Evolutionary conservation across 805 yeast species (phyloP).

Genomic region (Yarrowia sp.): DNA sequence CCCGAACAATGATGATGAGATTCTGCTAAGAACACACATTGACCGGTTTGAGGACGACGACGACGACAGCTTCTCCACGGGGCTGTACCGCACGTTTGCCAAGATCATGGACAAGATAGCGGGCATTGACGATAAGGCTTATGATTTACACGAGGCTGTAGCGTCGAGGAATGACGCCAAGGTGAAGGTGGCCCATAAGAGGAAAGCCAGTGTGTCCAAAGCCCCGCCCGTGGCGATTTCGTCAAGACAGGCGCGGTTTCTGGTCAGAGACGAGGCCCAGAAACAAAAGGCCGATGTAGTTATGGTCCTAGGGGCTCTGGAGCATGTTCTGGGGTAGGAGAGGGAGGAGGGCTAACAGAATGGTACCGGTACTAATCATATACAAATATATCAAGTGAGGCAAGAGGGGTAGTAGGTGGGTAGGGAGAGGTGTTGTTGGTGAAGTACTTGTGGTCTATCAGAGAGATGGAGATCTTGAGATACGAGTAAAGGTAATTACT

Average conservation of each 20-base stretch:
- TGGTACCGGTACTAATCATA: conserved; percentile 1
- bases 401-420: too few species aligned
- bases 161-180: background rate
- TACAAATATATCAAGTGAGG: background rate
- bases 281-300: conserved; percentile 21
- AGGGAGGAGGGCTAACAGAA: too few species aligned
- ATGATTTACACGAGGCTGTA: conserved; percentile 13
- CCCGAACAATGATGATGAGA: conserved; percentile 38
- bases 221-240: conserved; percentile 7
- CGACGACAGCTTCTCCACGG: conserved; percentile 12
- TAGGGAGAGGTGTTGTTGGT: too few species aligned
- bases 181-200: conserved; percentile 2
- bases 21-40: conserved; percentile 35
- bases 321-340: conserved; percentile 1
- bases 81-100: conserved; percentile 35
- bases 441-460: too few species aligned
- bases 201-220: background rate
- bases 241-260: conserved; percentile 29
- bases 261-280: conserved; percentile 33
- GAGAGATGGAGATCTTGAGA: too few species aligned
- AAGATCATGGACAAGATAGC: conserved; percentile 38
- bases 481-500: too few species aligned
- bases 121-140: conserved; percentile 32
- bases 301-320: conserved; percentile 23
- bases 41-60: conserved; percentile 28